Percentiles rank a stretch among this genome's conserved stretches.
phyloP scores from a whole-genome alignment of 495 filamentous ascomycete species.

The Clavariopsis aquatica region DNA sequence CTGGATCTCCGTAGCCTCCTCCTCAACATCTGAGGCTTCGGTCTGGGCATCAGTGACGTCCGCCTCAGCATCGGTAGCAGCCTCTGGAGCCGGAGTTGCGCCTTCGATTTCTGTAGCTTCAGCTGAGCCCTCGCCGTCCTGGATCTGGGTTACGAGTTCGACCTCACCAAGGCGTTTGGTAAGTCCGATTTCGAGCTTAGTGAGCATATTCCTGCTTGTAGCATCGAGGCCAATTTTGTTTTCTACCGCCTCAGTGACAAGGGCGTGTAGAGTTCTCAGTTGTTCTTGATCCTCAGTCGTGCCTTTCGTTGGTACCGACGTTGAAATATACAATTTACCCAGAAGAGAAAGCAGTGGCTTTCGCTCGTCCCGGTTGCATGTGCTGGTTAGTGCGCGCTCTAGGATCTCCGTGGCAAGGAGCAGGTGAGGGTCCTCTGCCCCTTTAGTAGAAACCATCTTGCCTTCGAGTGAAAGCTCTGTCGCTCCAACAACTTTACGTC shows the following conservation, averaged over 20 bases:
- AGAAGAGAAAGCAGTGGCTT: slow-evolving; percentile 77
- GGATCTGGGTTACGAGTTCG: slow-evolving; percentile 16
- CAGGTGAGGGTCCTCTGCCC: slow-evolving; percentile 68
- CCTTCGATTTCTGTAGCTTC: not conserved
- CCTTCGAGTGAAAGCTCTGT: slow-evolving; percentile 56
- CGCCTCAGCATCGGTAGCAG: slow-evolving; percentile 22
- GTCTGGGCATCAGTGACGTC: slow-evolving; percentile 32
- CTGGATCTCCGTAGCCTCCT: not conserved
- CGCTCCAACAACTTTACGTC: slow-evolving; percentile 72
- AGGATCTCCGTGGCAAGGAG: slow-evolving; percentile 65
- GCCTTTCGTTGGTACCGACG: slow-evolving; percentile 32
- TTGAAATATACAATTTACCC: slow-evolving; percentile 77
- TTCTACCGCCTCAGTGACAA: slow-evolving; percentile 41
- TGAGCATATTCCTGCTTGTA: slow-evolving; percentile 40
- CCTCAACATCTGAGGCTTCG: not conserved
- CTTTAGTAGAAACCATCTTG: slow-evolving; percentile 43
- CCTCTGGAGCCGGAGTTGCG: not conserved
- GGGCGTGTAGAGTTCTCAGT: slow-evolving; percentile 41
- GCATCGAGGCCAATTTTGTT: slow-evolving; percentile 39
- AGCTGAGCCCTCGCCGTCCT: slow-evolving; percentile 1
- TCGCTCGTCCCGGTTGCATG: slow-evolving; percentile 72
- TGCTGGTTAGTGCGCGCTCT: slow-evolving; percentile 55
- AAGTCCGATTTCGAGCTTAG: slow-evolving; percentile 38
- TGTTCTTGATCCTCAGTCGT: slow-evolving; percentile 21
- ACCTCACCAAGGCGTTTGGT: slow-evolving; percentile 34